phyloP scores from a whole-genome alignment of 2,329 filamentous ascomycete species.

The Cladobotryum mycophilum region DNA sequence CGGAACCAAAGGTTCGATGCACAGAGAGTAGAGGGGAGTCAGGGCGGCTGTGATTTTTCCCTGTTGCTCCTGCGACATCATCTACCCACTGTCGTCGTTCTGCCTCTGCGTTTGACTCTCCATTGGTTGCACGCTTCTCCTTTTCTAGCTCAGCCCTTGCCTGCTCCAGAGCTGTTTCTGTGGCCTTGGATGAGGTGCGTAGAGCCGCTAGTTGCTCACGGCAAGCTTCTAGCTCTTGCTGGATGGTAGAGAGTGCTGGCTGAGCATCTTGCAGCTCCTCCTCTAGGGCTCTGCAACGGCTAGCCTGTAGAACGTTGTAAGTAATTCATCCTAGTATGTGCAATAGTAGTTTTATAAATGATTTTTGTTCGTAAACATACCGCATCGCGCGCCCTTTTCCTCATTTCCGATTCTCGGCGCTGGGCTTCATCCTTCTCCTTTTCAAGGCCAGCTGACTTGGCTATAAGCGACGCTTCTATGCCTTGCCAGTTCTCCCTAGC shows the following conservation, averaged over 20 bases:
- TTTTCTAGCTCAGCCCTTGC: constrained; percentile 44
- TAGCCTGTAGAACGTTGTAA: constrained; percentile 41
- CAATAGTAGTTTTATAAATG: neutral
- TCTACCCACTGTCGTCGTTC: constrained; percentile 48
- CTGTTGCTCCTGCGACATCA: constrained; percentile 36
- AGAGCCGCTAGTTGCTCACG: constrained; percentile 56
- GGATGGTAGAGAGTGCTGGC: constrained; percentile 56
- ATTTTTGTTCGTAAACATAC: constrained; percentile 41
- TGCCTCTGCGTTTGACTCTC: constrained; percentile 30
- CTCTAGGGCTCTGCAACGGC: constrained; percentile 60
- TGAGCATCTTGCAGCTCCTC: constrained; percentile 73
- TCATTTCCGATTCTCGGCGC: constrained; percentile 76
- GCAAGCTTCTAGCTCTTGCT: constrained; percentile 56
- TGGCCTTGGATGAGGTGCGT: constrained; percentile 57
- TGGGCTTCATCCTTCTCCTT: constrained; percentile 85
- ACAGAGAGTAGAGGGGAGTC: constrained; percentile 48
- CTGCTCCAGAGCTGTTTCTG: constrained; percentile 59
- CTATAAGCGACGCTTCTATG: constrained; percentile 79
- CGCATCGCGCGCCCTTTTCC: constrained; percentile 82
- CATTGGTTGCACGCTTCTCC: constrained; percentile 30
- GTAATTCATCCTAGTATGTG: neutral
- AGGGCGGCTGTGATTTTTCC: constrained; percentile 44
- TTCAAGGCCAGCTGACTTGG: constrained; percentile 71
- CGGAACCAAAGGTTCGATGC: constrained; percentile 48
- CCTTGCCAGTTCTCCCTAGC: constrained; percentile 98